These are phyloP conservation scores for Ophiostoma ulmi DNA, from an alignment of 2,329 filamentous ascomycete species.

Conservation along the genomic window DNA sequence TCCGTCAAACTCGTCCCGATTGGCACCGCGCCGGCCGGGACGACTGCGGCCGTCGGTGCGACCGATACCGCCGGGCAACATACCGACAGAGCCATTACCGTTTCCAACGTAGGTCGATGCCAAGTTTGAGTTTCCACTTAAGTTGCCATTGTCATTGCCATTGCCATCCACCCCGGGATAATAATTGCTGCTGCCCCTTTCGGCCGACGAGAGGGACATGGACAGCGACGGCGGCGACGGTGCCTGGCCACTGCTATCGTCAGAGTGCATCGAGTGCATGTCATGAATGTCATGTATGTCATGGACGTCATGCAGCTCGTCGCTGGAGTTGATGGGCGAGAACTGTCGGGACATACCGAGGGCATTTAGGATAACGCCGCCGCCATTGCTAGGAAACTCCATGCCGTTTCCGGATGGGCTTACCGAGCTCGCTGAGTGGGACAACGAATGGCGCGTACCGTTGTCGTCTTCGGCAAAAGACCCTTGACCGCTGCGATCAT, in stretches of 20 bases:
- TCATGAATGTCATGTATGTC: background rate
- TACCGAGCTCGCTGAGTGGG: background rate
- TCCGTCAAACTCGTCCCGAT: slow-evolving; percentile 84
- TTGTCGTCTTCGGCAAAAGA: background rate
- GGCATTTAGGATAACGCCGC: background rate
- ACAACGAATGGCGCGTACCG: background rate
- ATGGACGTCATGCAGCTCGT: background rate
- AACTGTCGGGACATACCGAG: slow-evolving; percentile 13
- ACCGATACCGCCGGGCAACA: slow-evolving; percentile 31
- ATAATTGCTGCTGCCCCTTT: background rate
- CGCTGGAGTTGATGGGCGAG: slow-evolving; percentile 11
- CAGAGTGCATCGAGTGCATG: background rate
- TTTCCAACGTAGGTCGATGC: background rate
- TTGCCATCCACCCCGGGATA: background rate
- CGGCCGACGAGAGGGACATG: slow-evolving; percentile 25
- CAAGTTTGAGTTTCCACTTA: background rate
- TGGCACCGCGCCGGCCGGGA: slow-evolving; percentile 65
- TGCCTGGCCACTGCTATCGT: slow-evolving; percentile 29
- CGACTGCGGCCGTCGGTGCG: slow-evolving; percentile 48
- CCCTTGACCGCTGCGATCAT: slow-evolving; percentile 32
- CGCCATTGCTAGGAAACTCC: background rate
- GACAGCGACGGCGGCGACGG: slow-evolving; percentile 34
- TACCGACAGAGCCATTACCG: slow-evolving; percentile 32
- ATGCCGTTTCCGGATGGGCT: background rate
- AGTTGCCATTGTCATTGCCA: background rate